A percentile compares a stretch with the other conserved stretches of the same genome.
Conservation (phyloP, 1,284 basidiomycete genomes). For the Thecaphora frezii region DNA sequence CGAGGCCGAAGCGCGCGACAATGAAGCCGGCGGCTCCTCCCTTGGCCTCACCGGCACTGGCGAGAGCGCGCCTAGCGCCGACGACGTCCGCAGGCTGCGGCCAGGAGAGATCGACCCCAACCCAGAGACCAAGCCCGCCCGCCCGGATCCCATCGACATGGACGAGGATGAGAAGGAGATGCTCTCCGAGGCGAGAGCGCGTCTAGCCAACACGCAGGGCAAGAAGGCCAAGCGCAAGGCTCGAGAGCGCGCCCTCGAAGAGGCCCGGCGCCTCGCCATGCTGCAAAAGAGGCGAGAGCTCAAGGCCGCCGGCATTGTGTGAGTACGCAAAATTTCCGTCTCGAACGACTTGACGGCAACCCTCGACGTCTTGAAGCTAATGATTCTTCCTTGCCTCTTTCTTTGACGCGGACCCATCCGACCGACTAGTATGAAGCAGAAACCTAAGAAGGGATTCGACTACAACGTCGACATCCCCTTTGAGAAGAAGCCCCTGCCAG, state of each 20-base stretch:
- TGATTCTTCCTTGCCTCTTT: neutral
- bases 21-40: slow-evolving; percentile 20
- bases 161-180: slow-evolving; percentile 99
- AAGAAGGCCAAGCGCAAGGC: slow-evolving; percentile 99
- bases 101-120: slow-evolving; percentile 99
- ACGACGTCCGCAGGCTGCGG: slow-evolving; percentile 82
- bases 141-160: slow-evolving; percentile 99
- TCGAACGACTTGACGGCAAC: too few species aligned
- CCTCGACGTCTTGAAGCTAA: neutral
- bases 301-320: slow-evolving; percentile 97
- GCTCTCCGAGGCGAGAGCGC: slow-evolving; percentile 95
- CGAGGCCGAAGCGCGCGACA: slow-evolving; percentile 70
- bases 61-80: slow-evolving; percentile 77
- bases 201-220: slow-evolving; percentile 97
- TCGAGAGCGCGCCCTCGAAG: slow-evolving; percentile 79
- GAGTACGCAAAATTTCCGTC: slow-evolving; percentile 57
- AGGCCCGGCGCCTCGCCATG: slow-evolving; percentile 88
- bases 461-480: slow-evolving; percentile 99
- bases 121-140: slow-evolving; percentile 95
- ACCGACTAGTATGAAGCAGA: slow-evolving; percentile 66
- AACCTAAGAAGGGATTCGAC: slow-evolving; percentile 95
- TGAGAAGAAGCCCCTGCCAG: slow-evolving; percentile 90
- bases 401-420: neutral
- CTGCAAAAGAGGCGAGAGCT: slow-evolving; percentile 97
- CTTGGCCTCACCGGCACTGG: slow-evolving; percentile 78